Evolutionary conservation across 2,329 filamentous ascomycete genomes (phyloP).

Genomic region (Bipolaris gigantea): DNA sequence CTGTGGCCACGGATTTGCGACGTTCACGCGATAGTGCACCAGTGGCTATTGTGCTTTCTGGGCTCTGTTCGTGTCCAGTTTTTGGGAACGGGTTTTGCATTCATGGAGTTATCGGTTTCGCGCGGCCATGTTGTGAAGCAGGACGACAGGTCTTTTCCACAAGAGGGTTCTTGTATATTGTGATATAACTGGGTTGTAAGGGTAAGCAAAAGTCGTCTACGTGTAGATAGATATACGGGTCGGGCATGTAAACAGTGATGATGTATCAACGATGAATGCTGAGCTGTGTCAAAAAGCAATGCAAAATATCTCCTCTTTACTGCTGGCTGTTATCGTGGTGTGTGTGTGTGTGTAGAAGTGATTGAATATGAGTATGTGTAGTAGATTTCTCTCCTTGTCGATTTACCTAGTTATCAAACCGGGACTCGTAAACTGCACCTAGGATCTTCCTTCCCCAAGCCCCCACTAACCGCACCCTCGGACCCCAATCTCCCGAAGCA

Average conservation of each 20-base stretch:
- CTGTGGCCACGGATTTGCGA: not conserved
- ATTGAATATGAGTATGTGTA: too few species aligned
- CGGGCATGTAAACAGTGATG: not conserved
- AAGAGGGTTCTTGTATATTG: not conserved
- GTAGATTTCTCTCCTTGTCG: too few species aligned
- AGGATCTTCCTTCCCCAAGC: too few species aligned
- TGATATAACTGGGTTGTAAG: not conserved
- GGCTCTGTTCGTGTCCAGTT: not conserved
- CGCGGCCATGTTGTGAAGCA: not conserved
- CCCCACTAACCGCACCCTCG: not conserved
- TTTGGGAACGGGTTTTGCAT: not conserved
- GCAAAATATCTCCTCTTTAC: slow-evolving; percentile 15
- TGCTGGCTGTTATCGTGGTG: not conserved
- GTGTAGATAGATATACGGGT: not conserved
- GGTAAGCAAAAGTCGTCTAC: not conserved
- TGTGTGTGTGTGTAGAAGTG: too few species aligned
- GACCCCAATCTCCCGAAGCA: not conserved
- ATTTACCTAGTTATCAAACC: too few species aligned
- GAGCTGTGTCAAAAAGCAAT: slow-evolving; percentile 13
- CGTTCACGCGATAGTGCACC: not conserved
- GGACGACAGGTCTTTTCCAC: not conserved
- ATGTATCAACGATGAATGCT: slow-evolving; percentile 8
- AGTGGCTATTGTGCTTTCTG: not conserved
- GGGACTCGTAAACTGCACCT: not conserved
- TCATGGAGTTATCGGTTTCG: slow-evolving; percentile 3